Percentiles rank a stretch among this genome's conserved stretches.
These are phyloP conservation scores for Tritrichomonas foetus DNA, from an alignment of 208 protist genomes.

Conservation along the genomic window DNA sequence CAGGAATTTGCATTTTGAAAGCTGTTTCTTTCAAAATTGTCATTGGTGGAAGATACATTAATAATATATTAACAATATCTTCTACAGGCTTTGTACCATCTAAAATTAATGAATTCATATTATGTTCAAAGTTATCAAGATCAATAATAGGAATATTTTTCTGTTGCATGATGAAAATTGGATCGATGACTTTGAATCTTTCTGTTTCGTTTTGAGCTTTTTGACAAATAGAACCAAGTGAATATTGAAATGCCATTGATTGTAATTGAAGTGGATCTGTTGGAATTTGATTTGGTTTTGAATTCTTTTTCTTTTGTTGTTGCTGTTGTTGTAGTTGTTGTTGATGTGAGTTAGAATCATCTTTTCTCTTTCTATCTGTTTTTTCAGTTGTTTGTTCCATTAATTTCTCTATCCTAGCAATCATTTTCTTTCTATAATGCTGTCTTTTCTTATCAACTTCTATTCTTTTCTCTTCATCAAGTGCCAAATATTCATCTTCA, in stretches of 20 bases:
- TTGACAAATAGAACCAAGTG: neutral
- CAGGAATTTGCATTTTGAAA: neutral
- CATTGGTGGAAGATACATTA: neutral
- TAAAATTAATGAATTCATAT: neutral
- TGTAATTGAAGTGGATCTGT: neutral
- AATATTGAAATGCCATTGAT: neutral
- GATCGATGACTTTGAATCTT: constrained; percentile 9
- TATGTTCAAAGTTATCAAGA: too few relatives aligned
- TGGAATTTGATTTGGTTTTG: neutral
- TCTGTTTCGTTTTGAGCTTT: neutral
- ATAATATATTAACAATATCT: neutral
- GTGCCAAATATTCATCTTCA: constrained; percentile 6
- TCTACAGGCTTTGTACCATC: neutral
- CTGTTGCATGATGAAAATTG: neutral
- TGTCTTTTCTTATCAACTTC: neutral
- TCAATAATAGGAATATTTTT: too few relatives aligned
- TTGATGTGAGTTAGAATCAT: neutral
- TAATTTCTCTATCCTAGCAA: neutral
- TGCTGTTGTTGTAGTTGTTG: neutral
- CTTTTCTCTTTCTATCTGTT: neutral
- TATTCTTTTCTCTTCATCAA: neutral
- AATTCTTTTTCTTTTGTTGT: neutral
- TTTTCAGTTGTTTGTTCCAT: neutral
- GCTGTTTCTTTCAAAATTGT: neutral
- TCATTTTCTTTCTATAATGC: neutral